phyloP scores from a whole-genome alignment of 2,329 filamentous ascomycete genomes.

The Hypoxylon sp. region DNA sequence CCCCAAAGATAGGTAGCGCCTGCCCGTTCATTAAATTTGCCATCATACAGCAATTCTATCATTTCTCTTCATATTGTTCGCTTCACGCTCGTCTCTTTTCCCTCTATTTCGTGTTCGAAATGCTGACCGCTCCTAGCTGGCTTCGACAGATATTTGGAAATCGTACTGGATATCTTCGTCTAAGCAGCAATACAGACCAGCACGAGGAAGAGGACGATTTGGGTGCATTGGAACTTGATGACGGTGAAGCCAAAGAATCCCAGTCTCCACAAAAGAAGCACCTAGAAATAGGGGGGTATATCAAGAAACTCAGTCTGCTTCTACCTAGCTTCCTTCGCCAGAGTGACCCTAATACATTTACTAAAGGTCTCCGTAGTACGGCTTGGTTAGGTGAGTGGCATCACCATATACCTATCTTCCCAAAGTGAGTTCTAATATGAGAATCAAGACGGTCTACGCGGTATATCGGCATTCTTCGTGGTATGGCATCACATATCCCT shows the following conservation, averaged over 20 bases:
- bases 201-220: slow-evolving; percentile 33
- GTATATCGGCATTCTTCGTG: slow-evolving; percentile 69
- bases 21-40: background rate
- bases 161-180: slow-evolving; percentile 28
- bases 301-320: slow-evolving; percentile 35
- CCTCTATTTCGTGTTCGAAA: background rate
- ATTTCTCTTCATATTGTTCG: background rate
- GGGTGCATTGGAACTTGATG: slow-evolving; percentile 1
- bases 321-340: slow-evolving; percentile 45
- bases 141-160: slow-evolving; percentile 1
- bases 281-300: slow-evolving; percentile 1
- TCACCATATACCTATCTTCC: background rate
- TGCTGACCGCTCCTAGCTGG: slow-evolving; percentile 10
- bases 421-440: slow-evolving; percentile 8
- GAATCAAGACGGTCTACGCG: slow-evolving; percentile 65
- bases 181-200: slow-evolving; percentile 18
- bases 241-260: background rate
- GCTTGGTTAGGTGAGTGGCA: slow-evolving; percentile 51
- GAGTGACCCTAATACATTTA: background rate
- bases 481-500: slow-evolving; percentile 64
- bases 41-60: background rate
- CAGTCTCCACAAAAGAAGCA: background rate
- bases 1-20: background rate
- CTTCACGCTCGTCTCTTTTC: no score
- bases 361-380: slow-evolving; percentile 44